These are phyloP conservation scores for Talaromyces albobiverticillius DNA, from an alignment of 2,329 filamentous ascomycete species.

Conservation along the genomic window DNA sequence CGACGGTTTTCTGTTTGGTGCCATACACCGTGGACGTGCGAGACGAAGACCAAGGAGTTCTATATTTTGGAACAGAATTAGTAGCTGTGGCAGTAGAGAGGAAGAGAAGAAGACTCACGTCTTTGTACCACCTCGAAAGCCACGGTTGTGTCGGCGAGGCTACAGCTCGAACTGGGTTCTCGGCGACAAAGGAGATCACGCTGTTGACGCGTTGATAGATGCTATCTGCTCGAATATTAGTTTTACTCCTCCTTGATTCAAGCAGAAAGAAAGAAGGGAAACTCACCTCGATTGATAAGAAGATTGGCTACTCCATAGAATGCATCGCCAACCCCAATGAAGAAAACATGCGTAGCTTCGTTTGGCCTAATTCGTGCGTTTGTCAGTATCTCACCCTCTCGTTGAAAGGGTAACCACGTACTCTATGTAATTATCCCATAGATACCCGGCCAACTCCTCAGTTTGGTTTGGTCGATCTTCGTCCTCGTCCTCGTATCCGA, in stretches of 20 bases:
- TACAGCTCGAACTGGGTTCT: conserved; percentile 70
- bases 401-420: too few species aligned
- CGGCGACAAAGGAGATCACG: conserved; percentile 77
- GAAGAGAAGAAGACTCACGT: conserved; percentile 37
- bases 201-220: conserved; percentile 67
- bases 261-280: not conserved
- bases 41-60: conserved; percentile 77
- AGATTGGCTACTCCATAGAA: conserved; percentile 81
- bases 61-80: conserved; percentile 19
- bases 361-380: conserved; percentile 51
- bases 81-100: not conserved
- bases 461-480: conserved; percentile 54
- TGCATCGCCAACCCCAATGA: conserved; percentile 87
- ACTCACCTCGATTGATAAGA: conserved; percentile 67
- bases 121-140: conserved; percentile 77
- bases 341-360: conserved; percentile 69
- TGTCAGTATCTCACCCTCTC: too few species aligned
- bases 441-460: conserved; percentile 73
- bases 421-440: conserved; percentile 98
- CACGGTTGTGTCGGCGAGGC: conserved; percentile 70
- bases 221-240: conserved; percentile 36
- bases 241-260: not conserved
- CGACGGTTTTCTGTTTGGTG: conserved; percentile 57
- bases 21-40: conserved; percentile 74
- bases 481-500: conserved; percentile 45